Base-by-base conservation (phyloP, 2,329 filamentous ascomycete genomes). In the Pezizomycotina sp. region DNA sequence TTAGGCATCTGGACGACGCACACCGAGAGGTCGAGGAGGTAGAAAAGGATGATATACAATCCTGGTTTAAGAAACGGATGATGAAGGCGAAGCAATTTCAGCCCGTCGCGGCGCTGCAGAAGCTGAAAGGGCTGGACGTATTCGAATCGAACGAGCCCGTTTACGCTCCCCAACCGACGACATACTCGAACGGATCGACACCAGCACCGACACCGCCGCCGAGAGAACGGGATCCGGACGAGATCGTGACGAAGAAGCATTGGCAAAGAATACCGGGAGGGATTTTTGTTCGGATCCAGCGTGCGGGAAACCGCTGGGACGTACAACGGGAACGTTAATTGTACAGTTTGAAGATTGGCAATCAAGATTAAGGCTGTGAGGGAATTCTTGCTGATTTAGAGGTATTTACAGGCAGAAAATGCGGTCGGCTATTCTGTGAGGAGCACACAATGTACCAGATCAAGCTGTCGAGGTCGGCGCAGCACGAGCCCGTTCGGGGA, bases 361-460 rank as follows among this genome's bases (percentile, higher is more conserved):
- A 22, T 5, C 20, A 21, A 19, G 6, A n/a, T n/a, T n/a, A n/a
- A n/a, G n/a, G n/a, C n/a, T 7, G 3, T 20, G 15, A 18, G 18
- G 33, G 21, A 35, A n/a, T 23, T 30, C 21, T 27, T 7, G 29
- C 40, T 44, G 34, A 35, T 38, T 18, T 36, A 32, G 16, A 12
- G 13, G 33, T 15, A n/a, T 36, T 34, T 15, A 38, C 39, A 46
- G 42, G 44, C 58, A 69, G 89, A 46, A 82, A 84, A 46, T 98
- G 89, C 52, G 89, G 89, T 5, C 76, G 77, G 50, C 61, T 98
- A 25, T 98, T 95, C 55, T 98, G 89, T 58, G 89, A 95, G 53
- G 80, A 86, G 50, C 89, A 98, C 56, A 95, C 89, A 34, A 92
- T 98, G 84, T 98, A 95, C 54, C 86, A 98, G 61, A 95, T 95